Conservation (phyloP, 2,329 filamentous ascomycete species). For the Myotisia sp. region DNA sequence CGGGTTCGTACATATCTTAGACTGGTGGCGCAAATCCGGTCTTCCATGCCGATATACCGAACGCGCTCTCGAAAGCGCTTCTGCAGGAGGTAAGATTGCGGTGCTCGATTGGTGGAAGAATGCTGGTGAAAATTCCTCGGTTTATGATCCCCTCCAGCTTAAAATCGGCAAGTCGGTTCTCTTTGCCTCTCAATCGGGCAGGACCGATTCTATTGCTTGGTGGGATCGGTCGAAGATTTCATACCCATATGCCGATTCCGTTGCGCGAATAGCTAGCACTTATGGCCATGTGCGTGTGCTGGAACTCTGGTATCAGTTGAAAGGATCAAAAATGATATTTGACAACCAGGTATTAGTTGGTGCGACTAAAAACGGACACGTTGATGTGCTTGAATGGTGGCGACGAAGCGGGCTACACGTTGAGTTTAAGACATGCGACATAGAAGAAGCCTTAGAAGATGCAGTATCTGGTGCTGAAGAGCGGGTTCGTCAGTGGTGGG, state of each 20-base stretch:
- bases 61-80: constrained; percentile 73
- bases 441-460: constrained; percentile 87
- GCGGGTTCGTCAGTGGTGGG: constrained; percentile 75
- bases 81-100: constrained; percentile 64
- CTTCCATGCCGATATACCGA: constrained; percentile 75
- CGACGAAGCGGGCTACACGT: constrained; percentile 56
- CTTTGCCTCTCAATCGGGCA: constrained; percentile 70
- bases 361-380: constrained; percentile 74
- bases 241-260: constrained; percentile 63
- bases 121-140: constrained; percentile 46
- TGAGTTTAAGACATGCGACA: constrained; percentile 88
- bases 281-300: constrained; percentile 75
- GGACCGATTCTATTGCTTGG: constrained; percentile 65
- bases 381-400: constrained; percentile 87
- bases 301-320: constrained; percentile 64
- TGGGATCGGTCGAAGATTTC: constrained; percentile 74
- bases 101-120: constrained; percentile 91
- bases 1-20: constrained; percentile 69
- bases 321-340: constrained; percentile 64
- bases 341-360: constrained; percentile 73
- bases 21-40: constrained; percentile 80
- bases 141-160: constrained; percentile 40
- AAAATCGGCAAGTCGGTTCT: constrained; percentile 76
- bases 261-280: constrained; percentile 70
- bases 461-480: constrained; percentile 58